phyloP scores from a whole-genome alignment of 352 stramenopile species.

The Plasmopara viticola region DNA sequence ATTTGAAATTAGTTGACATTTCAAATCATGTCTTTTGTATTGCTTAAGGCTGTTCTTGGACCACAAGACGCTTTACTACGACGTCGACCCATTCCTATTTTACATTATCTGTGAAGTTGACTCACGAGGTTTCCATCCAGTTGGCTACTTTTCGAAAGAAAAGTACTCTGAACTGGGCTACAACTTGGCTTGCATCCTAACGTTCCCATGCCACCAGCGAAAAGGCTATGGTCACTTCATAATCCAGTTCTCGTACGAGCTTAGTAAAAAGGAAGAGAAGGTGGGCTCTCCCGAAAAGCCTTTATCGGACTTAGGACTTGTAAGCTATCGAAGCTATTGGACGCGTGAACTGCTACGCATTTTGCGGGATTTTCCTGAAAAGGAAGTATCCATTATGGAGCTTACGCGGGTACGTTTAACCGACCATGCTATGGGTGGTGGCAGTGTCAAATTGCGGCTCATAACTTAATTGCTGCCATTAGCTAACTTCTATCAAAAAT shows the following conservation, averaged over 20 bases:
- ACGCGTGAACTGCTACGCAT: slow-evolving; percentile 93
- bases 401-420: slow-evolving; percentile 77
- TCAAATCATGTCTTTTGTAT: neutral
- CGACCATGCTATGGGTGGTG: slow-evolving; percentile 8
- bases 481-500: slow-evolving; percentile 89
- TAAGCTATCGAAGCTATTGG: slow-evolving; percentile 99
- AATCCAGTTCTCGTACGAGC: slow-evolving; percentile 98
- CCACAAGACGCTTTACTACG: slow-evolving; percentile 99
- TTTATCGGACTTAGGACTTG: slow-evolving; percentile 96
- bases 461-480: neutral
- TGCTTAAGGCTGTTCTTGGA: slow-evolving; percentile 93
- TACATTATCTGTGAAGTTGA: slow-evolving; percentile 98
- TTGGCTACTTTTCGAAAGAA: slow-evolving; percentile 99
- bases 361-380: slow-evolving; percentile 74
- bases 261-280: slow-evolving; percentile 97
- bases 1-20: neutral
- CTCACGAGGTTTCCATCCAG: slow-evolving; percentile 86
- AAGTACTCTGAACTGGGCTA: slow-evolving; percentile 97
- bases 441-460: neutral
- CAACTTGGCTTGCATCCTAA: slow-evolving; percentile 99
- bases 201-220: slow-evolving; percentile 98
- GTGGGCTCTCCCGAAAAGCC: slow-evolving; percentile 98
- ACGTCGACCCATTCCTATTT: slow-evolving; percentile 99
- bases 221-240: slow-evolving; percentile 99
- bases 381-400: slow-evolving; percentile 92